Evolutionary conservation across 169 alveolate genomes (phyloP).

Genomic region (Plasmodium knowlesi): DNA sequence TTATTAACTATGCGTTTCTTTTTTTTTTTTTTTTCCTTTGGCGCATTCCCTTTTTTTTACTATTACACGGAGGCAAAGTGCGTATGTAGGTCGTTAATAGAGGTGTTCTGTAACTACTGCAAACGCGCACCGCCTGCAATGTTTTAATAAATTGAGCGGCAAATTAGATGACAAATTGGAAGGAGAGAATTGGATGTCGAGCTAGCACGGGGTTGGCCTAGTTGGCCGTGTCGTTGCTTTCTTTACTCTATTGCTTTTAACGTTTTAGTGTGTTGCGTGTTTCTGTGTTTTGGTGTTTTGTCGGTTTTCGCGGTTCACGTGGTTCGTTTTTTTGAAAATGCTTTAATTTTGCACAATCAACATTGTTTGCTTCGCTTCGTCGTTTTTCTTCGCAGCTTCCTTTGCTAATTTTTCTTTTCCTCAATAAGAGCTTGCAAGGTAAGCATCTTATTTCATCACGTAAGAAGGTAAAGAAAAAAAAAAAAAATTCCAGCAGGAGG

Average conservation of each 20-base stretch:
- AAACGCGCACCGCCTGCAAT: not conserved
- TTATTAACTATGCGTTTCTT: not conserved
- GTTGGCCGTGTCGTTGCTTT: not conserved
- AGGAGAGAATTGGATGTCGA: not conserved
- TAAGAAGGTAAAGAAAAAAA: not conserved
- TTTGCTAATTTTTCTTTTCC: not conserved
- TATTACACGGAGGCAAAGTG: not conserved
- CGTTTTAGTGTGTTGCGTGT: not conserved
- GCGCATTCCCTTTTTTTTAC: not conserved
- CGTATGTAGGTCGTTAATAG: not conserved
- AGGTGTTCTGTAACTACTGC: not conserved
- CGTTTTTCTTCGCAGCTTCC: not conserved
- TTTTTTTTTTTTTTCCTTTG: not conserved
- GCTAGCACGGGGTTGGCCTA: not conserved
- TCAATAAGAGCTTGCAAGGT: not conserved
- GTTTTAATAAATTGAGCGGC: not conserved
- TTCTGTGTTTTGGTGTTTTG: not conserved
- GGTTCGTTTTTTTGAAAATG: not conserved
- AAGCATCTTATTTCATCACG: not conserved
- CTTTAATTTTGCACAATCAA: not conserved
- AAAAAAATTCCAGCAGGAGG: not conserved
- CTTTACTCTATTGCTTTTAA: not conserved
- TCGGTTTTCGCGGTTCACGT: not conserved
- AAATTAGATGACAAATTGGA: not conserved
- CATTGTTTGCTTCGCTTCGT: not conserved